Evolutionary conservation across 768 basidiomycete genomes (phyloP), one percentile per base, ranked within the genome.

Genomic region (Trametopsis cervina): DNA sequence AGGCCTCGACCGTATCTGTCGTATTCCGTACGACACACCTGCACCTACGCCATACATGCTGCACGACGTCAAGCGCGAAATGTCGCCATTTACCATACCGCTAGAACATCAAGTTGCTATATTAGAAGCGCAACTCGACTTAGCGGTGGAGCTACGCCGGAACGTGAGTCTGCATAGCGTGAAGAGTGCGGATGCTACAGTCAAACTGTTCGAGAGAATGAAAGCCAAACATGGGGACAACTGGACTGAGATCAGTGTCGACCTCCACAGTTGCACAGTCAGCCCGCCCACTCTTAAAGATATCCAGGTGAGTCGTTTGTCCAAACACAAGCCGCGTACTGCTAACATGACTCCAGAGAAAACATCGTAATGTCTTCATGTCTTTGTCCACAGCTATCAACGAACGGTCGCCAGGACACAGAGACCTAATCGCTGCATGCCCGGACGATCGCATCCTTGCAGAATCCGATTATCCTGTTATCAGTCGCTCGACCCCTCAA

Each of bases 101-200:
- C 65, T 94, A 46, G 70, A 75, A 22, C 95, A 98, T 63, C 95
- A 99, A 60, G 53, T 88, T 5, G 67, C 71, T 3, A 62, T 98
- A n/a, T 72, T 95, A 17, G 83, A 92, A 57, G 76, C 83, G 3
- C 95, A 97, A 61, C 61, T 98, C 47, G 80, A 81, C 27, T 58
- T 98, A n/a, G 95, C 95, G 1, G 71, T 93, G 2, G 83, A 89
- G 57, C 62, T 89, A 9, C 66, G 74, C 15, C 74, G 89, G 37
- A 90, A 88, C 60, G 72, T 95, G 47, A 92, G 89, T 55, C 54
- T 97, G 23, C 95, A 99, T 59, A 89, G 86, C 53, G 93, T 95
- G 43, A 86, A 88, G 62, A 74, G 79, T 9, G 81, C 81, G 38
- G 69, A 78, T 57, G 80, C 69, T 47, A 91, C 90, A 1, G 54